These are phyloP conservation scores for Ganoderma meredithae DNA, from an alignment of 1,284 basidiomycete species.

Conservation along the genomic window DNA sequence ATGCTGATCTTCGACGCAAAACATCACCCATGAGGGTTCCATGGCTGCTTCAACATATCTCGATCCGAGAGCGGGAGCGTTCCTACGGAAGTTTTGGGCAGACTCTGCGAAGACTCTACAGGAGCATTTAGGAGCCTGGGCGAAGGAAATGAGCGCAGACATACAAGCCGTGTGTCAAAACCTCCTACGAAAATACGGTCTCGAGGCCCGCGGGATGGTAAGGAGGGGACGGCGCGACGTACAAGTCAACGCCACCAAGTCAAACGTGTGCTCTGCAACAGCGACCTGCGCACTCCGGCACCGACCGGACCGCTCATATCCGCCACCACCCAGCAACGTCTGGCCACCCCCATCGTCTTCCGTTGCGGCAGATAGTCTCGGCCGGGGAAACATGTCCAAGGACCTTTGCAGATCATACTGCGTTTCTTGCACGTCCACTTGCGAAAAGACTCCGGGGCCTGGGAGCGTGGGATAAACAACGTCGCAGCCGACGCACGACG, in stretches of 20 bases:
- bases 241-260: not conserved
- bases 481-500: conserved; percentile 1
- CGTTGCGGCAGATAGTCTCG: not conserved
- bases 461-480: not conserved
- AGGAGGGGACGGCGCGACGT: not conserved
- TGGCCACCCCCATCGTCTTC: not conserved
- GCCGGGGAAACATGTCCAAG: not conserved
- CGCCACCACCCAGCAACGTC: not conserved
- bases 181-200: not conserved
- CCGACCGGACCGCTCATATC: not conserved
- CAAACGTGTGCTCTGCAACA: not conserved
- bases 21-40: not conserved
- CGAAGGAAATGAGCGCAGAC: not conserved
- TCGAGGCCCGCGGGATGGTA: not conserved
- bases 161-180: not conserved
- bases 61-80: not conserved
- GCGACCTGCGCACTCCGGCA: not conserved
- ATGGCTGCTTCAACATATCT: not conserved
- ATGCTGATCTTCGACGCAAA: conserved; percentile 2
- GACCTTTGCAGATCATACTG: conserved; percentile 1
- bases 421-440: not conserved
- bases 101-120: not conserved
- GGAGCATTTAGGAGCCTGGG: not conserved
- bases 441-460: not conserved
- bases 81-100: not conserved